Conservation (phyloP, 352 stramenopile species). For the Phytophthora vignae region DNA sequence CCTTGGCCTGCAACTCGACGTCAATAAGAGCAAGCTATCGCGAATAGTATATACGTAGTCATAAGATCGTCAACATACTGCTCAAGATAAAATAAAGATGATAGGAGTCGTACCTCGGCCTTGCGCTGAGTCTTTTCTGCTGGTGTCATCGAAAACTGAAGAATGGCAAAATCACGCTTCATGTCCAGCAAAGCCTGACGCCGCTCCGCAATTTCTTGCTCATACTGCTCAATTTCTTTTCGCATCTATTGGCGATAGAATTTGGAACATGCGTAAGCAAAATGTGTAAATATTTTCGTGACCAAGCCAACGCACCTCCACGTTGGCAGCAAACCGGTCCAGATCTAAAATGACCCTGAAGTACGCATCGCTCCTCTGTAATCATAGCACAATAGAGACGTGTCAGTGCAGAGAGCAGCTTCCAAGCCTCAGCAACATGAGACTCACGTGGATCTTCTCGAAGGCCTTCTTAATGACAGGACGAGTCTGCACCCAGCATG, state of each 20-base stretch:
- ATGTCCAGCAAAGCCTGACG: slow-evolving; percentile 39
- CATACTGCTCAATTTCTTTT: slow-evolving; percentile 69
- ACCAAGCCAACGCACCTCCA: slow-evolving; percentile 40
- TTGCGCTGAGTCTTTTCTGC: slow-evolving; percentile 55
- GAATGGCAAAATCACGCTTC: slow-evolving; percentile 55
- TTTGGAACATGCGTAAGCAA: neutral
- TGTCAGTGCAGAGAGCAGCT: slow-evolving; percentile 9
- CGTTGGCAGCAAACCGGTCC: slow-evolving; percentile 67
- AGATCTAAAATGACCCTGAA: slow-evolving; percentile 68
- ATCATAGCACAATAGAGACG: neutral
- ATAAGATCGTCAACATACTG: neutral
- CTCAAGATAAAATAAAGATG: neutral
- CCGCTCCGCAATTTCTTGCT: slow-evolving; percentile 62
- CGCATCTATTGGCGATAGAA: slow-evolving; percentile 38
- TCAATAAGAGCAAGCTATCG: slow-evolving; percentile 69
- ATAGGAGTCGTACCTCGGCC: slow-evolving; percentile 54
- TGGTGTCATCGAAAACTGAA: slow-evolving; percentile 56
- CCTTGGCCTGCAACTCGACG: slow-evolving; percentile 72
- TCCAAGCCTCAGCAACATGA: neutral
- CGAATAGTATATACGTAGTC: slow-evolving; percentile 7
- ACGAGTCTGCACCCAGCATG: slow-evolving; percentile 73
- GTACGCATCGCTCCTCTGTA: slow-evolving; percentile 65
- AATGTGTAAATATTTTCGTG: neutral
- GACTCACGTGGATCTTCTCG: slow-evolving; percentile 66
- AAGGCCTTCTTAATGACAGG: slow-evolving; percentile 70